A percentile compares a stretch with the other conserved stretches of the same genome.
Evolutionary conservation across 2,329 filamentous ascomycete species (phyloP).

Genomic region (Pseudogymnoascus sp.): DNA sequence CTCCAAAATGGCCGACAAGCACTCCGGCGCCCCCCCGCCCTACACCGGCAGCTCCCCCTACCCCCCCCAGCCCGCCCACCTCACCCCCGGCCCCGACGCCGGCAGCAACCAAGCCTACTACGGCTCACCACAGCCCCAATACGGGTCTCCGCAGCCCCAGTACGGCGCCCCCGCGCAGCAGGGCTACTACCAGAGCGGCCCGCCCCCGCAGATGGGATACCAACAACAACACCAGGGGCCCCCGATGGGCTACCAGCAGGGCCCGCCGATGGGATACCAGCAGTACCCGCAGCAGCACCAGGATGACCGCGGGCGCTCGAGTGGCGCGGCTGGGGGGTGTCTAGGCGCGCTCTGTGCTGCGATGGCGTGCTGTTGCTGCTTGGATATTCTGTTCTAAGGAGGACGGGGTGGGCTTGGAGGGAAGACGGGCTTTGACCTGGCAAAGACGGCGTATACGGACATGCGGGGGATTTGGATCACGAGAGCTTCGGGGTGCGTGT

Average conservation of each 20-base stretch:
- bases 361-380: conserved; percentile 42
- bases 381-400: conserved; percentile 39
- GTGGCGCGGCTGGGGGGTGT: conserved; percentile 30
- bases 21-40: too few relatives aligned
- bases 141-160: conserved; percentile 10
- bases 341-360: conserved; percentile 35
- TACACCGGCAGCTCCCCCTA: too few relatives aligned
- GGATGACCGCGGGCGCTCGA: conserved; percentile 28
- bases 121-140: conserved; percentile 1
- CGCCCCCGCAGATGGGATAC: conserved; percentile 21
- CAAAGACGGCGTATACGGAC: not conserved
- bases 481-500: not conserved
- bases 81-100: not conserved
- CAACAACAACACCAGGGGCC: conserved; percentile 11
- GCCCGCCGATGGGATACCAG: conserved; percentile 14
- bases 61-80: too few relatives aligned
- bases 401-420: not conserved
- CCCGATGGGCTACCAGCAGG: conserved; percentile 13
- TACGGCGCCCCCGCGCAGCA: conserved; percentile 9
- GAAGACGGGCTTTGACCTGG: not conserved
- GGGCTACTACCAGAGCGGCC: conserved; percentile 17
- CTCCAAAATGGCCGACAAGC: conserved; percentile 8
- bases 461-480: not conserved
- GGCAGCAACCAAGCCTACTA: conserved; percentile 9
- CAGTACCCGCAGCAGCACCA: conserved; percentile 17